Evolutionary conservation across 129 eudicot species (phyloP).

Genomic region (Tagetes patula): DNA sequence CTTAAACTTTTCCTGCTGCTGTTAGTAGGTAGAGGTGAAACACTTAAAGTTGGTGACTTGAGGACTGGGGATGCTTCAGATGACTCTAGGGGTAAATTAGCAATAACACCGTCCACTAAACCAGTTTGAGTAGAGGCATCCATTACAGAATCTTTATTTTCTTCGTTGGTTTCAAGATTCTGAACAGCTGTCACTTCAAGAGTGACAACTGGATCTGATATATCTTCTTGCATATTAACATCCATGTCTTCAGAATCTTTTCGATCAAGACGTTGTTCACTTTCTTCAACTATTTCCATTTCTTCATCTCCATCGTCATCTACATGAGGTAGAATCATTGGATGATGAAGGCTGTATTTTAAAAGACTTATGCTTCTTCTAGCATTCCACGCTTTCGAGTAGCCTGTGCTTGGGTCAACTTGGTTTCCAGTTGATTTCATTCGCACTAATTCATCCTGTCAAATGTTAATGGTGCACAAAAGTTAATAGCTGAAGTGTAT

Average conservation of each 20-base stretch:
- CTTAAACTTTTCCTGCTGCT: conserved; percentile 74
- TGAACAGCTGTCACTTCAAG: conserved; percentile 20
- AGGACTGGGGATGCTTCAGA: conserved; percentile 53
- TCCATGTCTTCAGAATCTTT: conserved; percentile 45
- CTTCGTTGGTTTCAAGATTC: conserved; percentile 20
- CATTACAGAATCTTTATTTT: conserved; percentile 24
- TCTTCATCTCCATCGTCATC: conserved; percentile 93
- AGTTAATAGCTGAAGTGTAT: conserved; percentile 2
- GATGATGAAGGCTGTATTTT: conserved; percentile 79
- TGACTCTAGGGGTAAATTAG: conserved; percentile 45
- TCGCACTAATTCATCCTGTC: conserved; percentile 74
- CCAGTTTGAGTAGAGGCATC: conserved; percentile 36
- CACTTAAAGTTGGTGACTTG: conserved; percentile 72
- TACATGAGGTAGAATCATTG: conserved; percentile 57
- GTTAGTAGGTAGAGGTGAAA: conserved; percentile 61
- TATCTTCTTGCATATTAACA: conserved; percentile 67
- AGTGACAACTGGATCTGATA: conserved; percentile 39
- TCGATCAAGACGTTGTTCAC: conserved; percentile 35
- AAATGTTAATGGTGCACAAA: background rate
- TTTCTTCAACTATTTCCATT: conserved; percentile 85
- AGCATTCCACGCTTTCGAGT: conserved; percentile 78
- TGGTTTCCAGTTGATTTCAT: conserved; percentile 65
- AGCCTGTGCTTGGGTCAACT: conserved; percentile 50
- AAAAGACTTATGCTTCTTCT: conserved; percentile 75
- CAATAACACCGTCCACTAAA: conserved; percentile 33